Percentiles rank a stretch among this genome's conserved stretches.
These are phyloP conservation scores for Solanum medicagineum DNA, from an alignment of 257 asterid genomes.

Conservation along the genomic window DNA sequence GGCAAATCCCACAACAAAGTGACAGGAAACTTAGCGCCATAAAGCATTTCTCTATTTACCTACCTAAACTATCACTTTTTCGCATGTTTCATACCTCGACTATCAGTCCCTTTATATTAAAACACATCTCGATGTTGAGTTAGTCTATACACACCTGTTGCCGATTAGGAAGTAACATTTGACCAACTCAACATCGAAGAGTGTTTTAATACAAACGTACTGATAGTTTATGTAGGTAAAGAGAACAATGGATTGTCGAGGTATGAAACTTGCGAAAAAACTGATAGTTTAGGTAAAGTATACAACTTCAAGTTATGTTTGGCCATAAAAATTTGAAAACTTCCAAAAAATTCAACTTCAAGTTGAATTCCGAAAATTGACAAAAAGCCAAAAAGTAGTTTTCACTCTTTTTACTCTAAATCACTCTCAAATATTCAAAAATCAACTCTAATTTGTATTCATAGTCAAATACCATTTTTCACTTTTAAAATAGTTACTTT, in stretches of 20 bases:
- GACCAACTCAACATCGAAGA: neutral
- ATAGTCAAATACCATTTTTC: too few relatives aligned
- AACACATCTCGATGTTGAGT: neutral
- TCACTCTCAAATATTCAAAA: too few relatives aligned
- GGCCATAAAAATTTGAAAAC: too few relatives aligned
- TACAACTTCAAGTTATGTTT: neutral
- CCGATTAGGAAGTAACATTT: neutral
- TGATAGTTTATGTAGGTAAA: neutral
- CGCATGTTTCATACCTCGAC: neutral
- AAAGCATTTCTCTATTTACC: too few relatives aligned
- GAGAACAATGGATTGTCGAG: neutral
- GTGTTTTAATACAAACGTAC: neutral
- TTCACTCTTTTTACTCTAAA: too few relatives aligned
- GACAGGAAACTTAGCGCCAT: too few relatives aligned
- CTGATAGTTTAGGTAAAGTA: neutral
- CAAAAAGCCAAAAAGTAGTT: too few relatives aligned
- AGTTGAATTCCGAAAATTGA: too few relatives aligned
- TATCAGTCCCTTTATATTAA: neutral
- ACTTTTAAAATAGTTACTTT: too few relatives aligned
- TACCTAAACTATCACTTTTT: neutral
- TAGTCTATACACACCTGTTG: neutral
- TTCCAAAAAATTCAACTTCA: too few relatives aligned
- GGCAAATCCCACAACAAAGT: neutral
- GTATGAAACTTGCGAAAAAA: neutral
- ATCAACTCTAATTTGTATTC: too few relatives aligned